Evolutionary conservation across 164 flowering plant species (phyloP), one percentile per base, ranked within the genome.

Genomic region (Tetrastigma voinierianum): DNA sequence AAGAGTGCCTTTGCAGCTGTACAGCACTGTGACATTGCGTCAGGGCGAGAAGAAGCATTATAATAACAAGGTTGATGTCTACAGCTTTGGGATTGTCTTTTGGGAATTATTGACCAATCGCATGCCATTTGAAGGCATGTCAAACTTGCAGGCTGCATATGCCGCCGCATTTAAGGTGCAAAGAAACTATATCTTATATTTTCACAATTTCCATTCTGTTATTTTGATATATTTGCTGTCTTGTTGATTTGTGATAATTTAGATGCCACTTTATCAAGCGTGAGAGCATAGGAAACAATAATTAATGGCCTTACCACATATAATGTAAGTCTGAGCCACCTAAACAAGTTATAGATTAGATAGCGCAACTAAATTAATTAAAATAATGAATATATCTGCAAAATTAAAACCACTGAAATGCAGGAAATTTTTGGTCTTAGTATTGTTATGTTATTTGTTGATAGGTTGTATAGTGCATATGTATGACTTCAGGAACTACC

Each of bases 111-210:
- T 94, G 74, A 90, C 93, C 44, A 94, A 94, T 59, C 91, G 90
- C 40, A 83, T 94, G 95, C 98, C 97, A 63, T 91, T 94, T 72
- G 98, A 94, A 71, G 96, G 97, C 71, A 94, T 94, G 98, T 90
- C 97, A 55, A 94, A 91, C 74, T 80, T 94, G 83, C 98, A 94
- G 76, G 97, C 98, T 73, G 98, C 97, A 59, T 94, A 94, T 85
- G 98, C 98, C 53, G 97, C 98, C 68, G 98, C 98, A 64, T 89
- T 93, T 74, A 93, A 93, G 98, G 98, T 90, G 64, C 51, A 24
- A 24, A 46, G 65, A 16, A 15, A 14, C 13, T 10, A 16, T 23
- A 19, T 14, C 40, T 17, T 20, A 56, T 44, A 0, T 60, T 59
- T 44, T n/a, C 17, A 13, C 43, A 51, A 21, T 25, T 53, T 13